Conservation (phyloP, 768 basidiomycete species). For the Favolaschia claudopus region DNA sequence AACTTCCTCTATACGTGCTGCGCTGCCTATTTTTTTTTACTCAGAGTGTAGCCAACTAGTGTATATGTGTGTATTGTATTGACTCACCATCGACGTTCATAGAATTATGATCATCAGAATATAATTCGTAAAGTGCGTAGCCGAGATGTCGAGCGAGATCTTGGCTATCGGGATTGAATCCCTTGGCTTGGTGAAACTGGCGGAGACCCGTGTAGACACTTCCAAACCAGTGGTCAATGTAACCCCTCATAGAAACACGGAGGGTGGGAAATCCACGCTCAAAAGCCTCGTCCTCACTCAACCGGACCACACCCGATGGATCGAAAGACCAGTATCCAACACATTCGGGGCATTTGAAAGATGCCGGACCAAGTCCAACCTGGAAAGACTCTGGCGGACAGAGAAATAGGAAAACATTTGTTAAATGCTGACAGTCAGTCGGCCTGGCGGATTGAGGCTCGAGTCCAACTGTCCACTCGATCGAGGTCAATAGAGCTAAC, state of each 20-base stretch:
- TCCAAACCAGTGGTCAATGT: neutral
- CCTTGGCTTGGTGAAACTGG: neutral
- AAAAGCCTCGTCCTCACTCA: too few relatives aligned
- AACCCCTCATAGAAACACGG: neutral
- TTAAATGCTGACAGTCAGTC: too few relatives aligned
- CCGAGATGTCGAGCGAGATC: neutral
- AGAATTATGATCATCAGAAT: too few relatives aligned
- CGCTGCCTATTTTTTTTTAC: too few relatives aligned
- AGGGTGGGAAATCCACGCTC: neutral
- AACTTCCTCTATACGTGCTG: too few relatives aligned
- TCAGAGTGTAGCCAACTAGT: too few relatives aligned
- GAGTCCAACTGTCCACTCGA: neutral
- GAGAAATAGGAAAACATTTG: constrained; percentile 1
- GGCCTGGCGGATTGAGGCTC: neutral
- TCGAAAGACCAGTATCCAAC: neutral
- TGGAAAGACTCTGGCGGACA: neutral
- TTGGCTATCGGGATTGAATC: neutral
- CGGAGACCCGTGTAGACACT: neutral
- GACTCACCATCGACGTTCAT: too few relatives aligned
- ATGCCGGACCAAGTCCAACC: neutral
- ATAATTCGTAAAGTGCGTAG: neutral
- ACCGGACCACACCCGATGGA: neutral
- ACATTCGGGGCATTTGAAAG: neutral
- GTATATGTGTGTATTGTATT: too few relatives aligned
- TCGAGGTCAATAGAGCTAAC: neutral